Base-by-base conservation (phyloP, 495 filamentous ascomycete species). In the Echria macrotheca region DNA sequence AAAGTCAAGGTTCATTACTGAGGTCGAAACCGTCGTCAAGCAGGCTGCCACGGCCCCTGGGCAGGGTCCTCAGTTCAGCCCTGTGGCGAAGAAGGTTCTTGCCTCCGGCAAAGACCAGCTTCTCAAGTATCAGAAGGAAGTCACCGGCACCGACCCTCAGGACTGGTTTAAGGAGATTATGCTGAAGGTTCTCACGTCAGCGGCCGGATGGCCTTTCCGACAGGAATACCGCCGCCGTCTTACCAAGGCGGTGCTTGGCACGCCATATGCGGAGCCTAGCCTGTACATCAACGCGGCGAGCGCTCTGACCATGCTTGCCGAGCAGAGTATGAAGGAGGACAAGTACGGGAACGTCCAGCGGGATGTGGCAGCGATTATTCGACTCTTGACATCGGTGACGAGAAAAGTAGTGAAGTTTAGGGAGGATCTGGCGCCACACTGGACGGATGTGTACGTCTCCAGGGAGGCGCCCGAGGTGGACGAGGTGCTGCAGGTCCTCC, bases 301-400 rank as follows among this genome's bases (percentile, higher is more conserved):
- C 48, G 79, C 84, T 1, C 68, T 97, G 31, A 77, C 79, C 8
- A 71, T 69, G 29, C 74, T 99, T 5, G 76, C 84, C 12, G 74
- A 84, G n/a, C 73, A 74, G 32, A 88, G 83, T 64, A 68, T 96
- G 24, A 69, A 69, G 8, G 93, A 99, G 67, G 93, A 99, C 64
- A 72, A 72, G n/a, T 94, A 80, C 56, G 93, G 93, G 21, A 84
- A 86, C 56, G 93, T 95, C 32, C 82, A 91, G 43, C 75, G 79
- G 25, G 83, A 91, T 57, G 79, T 96, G 2, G 78, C 86, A 5
- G 59, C 63, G 6, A 78, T 95, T 24, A 78, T 97, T 37, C 75
- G 81, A 42, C 79, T 80, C 2, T 83, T 90, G 55, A 86, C 84
- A 1, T 57, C 68, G 3, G 80, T 85, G 0, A 79, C 85, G 50